A percentile compares a stretch with the other conserved stretches of the same genome.
These are phyloP conservation scores for Kodamaea nitidulidarum DNA, from an alignment of 805 yeast species.

Conservation along the genomic window DNA sequence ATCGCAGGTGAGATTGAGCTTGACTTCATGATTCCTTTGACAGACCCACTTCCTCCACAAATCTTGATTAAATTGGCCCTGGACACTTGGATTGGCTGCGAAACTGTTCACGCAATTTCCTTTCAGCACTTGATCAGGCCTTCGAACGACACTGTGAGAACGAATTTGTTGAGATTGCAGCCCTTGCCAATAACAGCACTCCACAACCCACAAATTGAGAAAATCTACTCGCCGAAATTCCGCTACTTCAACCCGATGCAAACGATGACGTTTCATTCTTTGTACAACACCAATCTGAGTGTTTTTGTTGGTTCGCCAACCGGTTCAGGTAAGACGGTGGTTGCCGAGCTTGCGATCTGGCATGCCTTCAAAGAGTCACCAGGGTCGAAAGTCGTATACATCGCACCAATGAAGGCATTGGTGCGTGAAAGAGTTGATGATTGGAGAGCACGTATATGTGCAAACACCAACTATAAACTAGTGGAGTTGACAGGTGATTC, in stretches of 20 bases:
- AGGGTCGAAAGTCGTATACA: constrained; percentile 73
- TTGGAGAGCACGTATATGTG: constrained; percentile 58
- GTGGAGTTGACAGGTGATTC: constrained; percentile 85
- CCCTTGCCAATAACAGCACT: constrained; percentile 85
- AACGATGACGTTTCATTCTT: constrained; percentile 89
- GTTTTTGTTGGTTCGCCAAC: constrained; percentile 97
- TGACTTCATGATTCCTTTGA: constrained; percentile 89
- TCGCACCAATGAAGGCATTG: constrained; percentile 87
- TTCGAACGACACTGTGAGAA: constrained; percentile 77
- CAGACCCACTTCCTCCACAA: constrained; percentile 89
- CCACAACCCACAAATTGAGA: constrained; percentile 62
- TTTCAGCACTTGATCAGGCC: constrained; percentile 90
- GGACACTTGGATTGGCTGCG: constrained; percentile 89
- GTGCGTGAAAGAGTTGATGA: constrained; percentile 82
- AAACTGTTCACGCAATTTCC: constrained; percentile 68
- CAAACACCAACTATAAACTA: constrained; percentile 44
- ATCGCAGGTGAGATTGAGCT: constrained; percentile 57
- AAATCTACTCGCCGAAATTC: constrained; percentile 64
- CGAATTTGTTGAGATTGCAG: constrained; percentile 72
- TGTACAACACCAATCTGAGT: constrained; percentile 74
- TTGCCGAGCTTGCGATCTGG: constrained; percentile 96
- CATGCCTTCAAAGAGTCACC: constrained; percentile 86
- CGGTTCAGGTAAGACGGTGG: constrained; percentile 94
- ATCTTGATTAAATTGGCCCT: constrained; percentile 74
- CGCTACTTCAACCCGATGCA: constrained; percentile 97